Base-by-base conservation (phyloP, 2,329 filamentous ascomycete species). In the Phoma sp. region DNA sequence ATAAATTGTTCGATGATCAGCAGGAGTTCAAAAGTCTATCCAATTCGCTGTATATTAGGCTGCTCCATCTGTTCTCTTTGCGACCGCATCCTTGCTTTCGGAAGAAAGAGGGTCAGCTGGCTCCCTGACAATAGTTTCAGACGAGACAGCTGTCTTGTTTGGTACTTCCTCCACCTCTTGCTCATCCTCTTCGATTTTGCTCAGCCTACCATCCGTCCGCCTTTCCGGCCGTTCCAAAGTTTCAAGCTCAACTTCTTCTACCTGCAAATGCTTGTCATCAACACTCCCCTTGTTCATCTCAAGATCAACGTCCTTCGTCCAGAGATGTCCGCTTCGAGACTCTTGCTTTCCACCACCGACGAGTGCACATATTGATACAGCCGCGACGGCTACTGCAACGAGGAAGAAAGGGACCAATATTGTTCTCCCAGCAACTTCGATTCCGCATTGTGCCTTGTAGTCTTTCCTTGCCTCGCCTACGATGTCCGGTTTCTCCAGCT, bases 371-470 rank as follows among this genome's bases (percentile, higher is more conserved):
- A 71, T 60, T 15, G 60, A 56, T 1, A 68, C 8, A 1, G 56
- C 67, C 0, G 62, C 59, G 4, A 72, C 45, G 2, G 51, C 44
- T 46, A 66, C 62, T 2, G 61, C 63, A 3, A 65, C 17, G 0
- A 73, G 37, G 36, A 73, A 41, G 37, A 72, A 70, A 10, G 71
- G 70, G 2, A 72, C 55, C 65, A 75, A 64, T 12, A 74, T 51
- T 0, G 55, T 59, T 6, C 72, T 57, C 0, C 68, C 70, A 6
- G 72, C 72, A 7, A 64, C 46, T 43, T 74, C 72, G 22, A 71
- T 52, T 2, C 43, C 22, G 35, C 72, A 75, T 51, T 74, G 72
- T 17, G 43, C 59, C 6, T 33, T 43, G 29, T 74, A 74, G 24
- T 73, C 71, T 4, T 65, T 60, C 27, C 46, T 54, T 2, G 71